A percentile compares a stretch with the other conserved stretches of the same genome.
These are phyloP conservation scores for Lasiodiplodia citricola DNA, from an alignment of 2,329 filamentous ascomycete genomes.

Conservation along the genomic window DNA sequence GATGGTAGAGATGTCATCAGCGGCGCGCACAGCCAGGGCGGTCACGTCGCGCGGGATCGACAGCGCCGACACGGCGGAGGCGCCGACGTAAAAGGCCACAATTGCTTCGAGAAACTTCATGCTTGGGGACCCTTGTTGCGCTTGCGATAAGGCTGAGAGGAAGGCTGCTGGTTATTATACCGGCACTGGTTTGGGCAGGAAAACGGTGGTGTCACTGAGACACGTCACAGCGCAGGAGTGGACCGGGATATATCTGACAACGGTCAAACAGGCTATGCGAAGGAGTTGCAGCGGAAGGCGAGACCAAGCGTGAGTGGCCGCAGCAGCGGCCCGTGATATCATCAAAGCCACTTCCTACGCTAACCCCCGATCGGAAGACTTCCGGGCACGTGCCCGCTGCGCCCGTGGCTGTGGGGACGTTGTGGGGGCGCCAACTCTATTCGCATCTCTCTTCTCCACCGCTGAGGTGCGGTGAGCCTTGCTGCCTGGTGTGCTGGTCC, in stretches of 20 bases:
- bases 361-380: neutral
- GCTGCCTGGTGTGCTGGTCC: neutral
- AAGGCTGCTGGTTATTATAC: neutral
- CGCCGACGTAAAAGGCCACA: neutral
- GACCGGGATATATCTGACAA: neutral
- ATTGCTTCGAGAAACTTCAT: slow-evolving; percentile 15
- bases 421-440: slow-evolving; percentile 9
- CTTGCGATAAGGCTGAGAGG: neutral
- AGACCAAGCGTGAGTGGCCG: slow-evolving; percentile 1
- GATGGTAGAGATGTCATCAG: slow-evolving; percentile 30
- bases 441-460: neutral
- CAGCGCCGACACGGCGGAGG: slow-evolving; percentile 12
- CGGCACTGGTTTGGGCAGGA: neutral
- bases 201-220: slow-evolving; percentile 7
- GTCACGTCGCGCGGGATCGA: slow-evolving; percentile 30
- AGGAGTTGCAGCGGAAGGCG: neutral
- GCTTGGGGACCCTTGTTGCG: neutral
- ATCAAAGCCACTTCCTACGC: slow-evolving; percentile 9
- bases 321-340: slow-evolving; percentile 13
- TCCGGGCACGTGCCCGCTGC: neutral
- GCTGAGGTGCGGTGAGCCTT: neutral
- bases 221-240: slow-evolving; percentile 12
- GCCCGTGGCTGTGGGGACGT: slow-evolving; percentile 11
- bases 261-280: neutral
- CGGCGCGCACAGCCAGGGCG: slow-evolving; percentile 34